Evolutionary conservation across 2,329 filamentous ascomycete genomes (phyloP), one percentile per base, ranked within the genome.

Genomic region (Fusarium nygamai): DNA sequence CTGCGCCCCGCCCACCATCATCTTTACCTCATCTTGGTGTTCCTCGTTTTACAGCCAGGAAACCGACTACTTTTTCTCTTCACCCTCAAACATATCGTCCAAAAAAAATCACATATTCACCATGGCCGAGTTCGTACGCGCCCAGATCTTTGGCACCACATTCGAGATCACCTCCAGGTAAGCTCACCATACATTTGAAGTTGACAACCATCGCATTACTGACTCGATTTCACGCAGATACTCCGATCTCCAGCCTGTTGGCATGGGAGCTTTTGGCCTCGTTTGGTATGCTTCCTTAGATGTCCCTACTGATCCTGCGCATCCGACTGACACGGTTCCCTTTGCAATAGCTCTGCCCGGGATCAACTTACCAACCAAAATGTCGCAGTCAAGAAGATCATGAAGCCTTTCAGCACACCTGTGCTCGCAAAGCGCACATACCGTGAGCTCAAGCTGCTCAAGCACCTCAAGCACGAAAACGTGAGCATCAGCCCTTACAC

Each of bases 331-430:
- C 64, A 39, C 16, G 47, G 39, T 34, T 50, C 36, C 51, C 51
- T 48, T 48, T 46, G 56, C 41, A 54, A 72, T 75, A 98, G 96
- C 86, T 98, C 96, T 75, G 96, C 96, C 67, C 96, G 95, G 86
- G 96, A 99, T 84, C 95, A 98, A 87, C 94, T 99, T 85, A 98
- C 96, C 69, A 94, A 91, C 83, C 95, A 98, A 84, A 95, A 95
- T 85, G 96, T 99, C 71, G 96, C 96, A 68, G 95, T 99, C 83
- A 99, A 99, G 90, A 99, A 99, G 91, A 99, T 99, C 82, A 98
- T 99, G 96, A 99, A 98, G 88, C 96, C 96, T 16, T 99, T 99
- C 86, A 98, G 95, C 88, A 99, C 96, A n/a, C 95, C 96, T 3
- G 96, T 99, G 67, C 89, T 99, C 54, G 96, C 96, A 67, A 99